A percentile compares a stretch with the other conserved stretches of the same genome.
Evolutionary conservation across 331 rosid species (phyloP).

Genomic region (Malus hybrid): DNA sequence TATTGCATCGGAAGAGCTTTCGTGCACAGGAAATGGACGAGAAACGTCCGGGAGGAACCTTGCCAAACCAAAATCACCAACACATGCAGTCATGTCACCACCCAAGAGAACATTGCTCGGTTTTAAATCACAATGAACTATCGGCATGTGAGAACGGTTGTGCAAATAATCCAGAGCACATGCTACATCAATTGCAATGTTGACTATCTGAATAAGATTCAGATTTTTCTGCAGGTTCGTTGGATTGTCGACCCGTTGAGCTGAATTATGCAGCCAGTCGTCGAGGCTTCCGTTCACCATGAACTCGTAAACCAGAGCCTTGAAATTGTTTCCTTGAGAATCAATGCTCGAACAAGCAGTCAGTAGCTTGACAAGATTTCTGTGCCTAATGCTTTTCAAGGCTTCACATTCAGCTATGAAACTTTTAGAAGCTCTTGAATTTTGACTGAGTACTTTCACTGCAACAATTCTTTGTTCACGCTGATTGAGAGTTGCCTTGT

Average conservation of each 20-base stretch:
- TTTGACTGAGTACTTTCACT: neutral
- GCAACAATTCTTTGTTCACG: neutral
- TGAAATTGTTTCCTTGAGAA: neutral
- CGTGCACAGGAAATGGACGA: neutral
- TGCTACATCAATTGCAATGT: neutral
- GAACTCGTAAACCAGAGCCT: neutral
- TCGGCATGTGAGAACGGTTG: neutral
- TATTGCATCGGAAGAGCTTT: neutral
- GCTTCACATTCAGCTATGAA: neutral
- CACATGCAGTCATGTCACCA: neutral
- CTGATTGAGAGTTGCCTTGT: neutral
- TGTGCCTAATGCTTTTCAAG: neutral
- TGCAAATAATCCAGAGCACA: neutral
- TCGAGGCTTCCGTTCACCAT: neutral
- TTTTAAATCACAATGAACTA: neutral
- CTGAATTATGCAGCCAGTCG: neutral
- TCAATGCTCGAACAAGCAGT: neutral
- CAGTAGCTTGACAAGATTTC: constrained; percentile 1
- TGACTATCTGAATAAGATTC: neutral
- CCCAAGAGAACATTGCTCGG: neutral
- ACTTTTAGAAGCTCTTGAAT: neutral
- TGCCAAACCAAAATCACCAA: too few relatives aligned
- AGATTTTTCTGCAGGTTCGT: neutral
- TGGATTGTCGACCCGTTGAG: neutral
- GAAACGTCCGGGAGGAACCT: neutral